Evolutionary conservation across 805 yeast species (phyloP), one percentile per base, ranked within the genome.

Genomic region (Ogataea nitratoaversa): DNA sequence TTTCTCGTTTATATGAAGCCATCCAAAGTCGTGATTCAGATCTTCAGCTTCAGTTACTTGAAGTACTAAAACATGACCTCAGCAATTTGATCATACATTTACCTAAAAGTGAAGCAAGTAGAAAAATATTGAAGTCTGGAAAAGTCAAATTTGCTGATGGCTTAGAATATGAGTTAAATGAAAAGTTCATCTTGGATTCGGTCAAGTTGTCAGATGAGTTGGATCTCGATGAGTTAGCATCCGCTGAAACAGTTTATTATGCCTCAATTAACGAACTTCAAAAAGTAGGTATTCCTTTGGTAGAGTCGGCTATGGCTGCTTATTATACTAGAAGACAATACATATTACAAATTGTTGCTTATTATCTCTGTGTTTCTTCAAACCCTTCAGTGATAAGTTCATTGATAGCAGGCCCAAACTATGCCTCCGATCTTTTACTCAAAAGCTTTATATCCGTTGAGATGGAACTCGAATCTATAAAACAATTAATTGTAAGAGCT

Each of bases 141-240:
- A 68, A 62, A 24, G 56, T 81, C 6, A 57, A 56, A 8, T 66
- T 89, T 24, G 63, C 70, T 16, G 79, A 72, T 51, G 82, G 81
- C 19, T 73, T 71, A 12, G 76, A 76, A 34, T 82, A 74, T 50
- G 74, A 74, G 43, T 60, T 90, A 24, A 87, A 84, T 54, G 67
- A 76, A 34, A 76, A 77, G 29, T 90, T 88, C 50, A 68, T 83
- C 30, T 70, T 78, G 38, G 68, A 74, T 4, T 73, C 88, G 1
- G 67, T 79, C 4, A 67, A 68, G 19, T 54, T 84, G 14, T 66
- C 90, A 0, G 85, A 79, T 47, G 79, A 78, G 29, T 68, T 91
- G 38, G 69, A 84, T 36, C 66, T 91, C 37, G 95, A 91, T 60
- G 97, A 91, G 57, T 38, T 84, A 22, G 68, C 75, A 2, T 74